phyloP scores from a whole-genome alignment of 345 rosid genomes.

The Schrenkiella parvula region DNA sequence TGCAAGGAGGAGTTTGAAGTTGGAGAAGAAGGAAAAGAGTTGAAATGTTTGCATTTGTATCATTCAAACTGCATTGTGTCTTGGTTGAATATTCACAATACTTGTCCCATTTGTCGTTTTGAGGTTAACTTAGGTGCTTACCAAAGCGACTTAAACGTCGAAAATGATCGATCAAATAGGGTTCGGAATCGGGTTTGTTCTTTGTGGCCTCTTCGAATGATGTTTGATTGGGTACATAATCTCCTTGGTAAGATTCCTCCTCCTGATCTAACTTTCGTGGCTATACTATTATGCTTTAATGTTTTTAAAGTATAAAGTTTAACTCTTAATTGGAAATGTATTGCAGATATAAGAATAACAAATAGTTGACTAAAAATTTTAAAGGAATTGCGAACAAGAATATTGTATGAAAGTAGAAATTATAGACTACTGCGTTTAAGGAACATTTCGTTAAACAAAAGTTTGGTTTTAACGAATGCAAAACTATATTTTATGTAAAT shows the following conservation, averaged over 20 bases:
- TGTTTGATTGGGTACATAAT: slow-evolving; percentile 28
- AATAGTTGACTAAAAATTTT: background rate
- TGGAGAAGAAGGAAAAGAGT: slow-evolving; percentile 46
- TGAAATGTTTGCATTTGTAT: slow-evolving; percentile 69
- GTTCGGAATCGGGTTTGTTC: background rate
- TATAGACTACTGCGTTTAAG: background rate
- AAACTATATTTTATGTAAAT: background rate
- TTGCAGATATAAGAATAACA: slow-evolving; percentile 3
- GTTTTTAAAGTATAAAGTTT: background rate
- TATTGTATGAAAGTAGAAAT: background rate
- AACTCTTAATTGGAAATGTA: background rate
- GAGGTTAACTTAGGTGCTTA: slow-evolving; percentile 24
- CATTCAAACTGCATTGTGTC: slow-evolving; percentile 69
- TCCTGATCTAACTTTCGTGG: slow-evolving; percentile 20
- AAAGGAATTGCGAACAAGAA: background rate
- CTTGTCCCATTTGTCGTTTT: slow-evolving; percentile 71
- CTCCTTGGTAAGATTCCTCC: slow-evolving; percentile 17
- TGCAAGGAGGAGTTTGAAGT: slow-evolving; percentile 70
- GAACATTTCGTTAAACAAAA: background rate
- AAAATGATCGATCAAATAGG: slow-evolving; percentile 8
- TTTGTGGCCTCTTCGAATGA: slow-evolving; percentile 19
- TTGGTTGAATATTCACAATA: slow-evolving; percentile 63
- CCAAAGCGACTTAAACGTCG: background rate
- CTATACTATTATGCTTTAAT: slow-evolving; percentile 16
- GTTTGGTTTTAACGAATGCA: background rate